phyloP scores from a whole-genome alignment of 371 early-diverging fungal species.

The Thermomucor indicae-seudaticae region DNA sequence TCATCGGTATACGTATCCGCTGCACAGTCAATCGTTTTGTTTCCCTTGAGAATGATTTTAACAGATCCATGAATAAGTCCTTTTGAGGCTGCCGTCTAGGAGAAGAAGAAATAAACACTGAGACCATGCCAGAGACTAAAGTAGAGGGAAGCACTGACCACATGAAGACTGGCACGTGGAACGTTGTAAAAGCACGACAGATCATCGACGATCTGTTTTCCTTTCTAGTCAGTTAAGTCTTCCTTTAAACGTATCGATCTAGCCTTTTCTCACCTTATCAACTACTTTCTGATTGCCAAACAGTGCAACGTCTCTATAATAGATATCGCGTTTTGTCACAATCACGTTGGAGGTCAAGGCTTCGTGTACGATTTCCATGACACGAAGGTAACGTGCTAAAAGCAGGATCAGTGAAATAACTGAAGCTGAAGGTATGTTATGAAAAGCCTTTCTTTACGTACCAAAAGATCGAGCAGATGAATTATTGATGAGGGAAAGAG shows the following conservation, averaged over 20 bases:
- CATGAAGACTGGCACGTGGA: constrained; percentile 32
- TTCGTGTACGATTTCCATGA: constrained; percentile 42
- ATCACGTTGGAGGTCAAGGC: constrained; percentile 25
- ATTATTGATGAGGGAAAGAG: no score
- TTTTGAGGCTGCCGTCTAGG: constrained; percentile 39
- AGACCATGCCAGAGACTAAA: background rate
- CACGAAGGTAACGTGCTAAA: constrained; percentile 33
- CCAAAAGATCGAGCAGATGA: constrained; percentile 4
- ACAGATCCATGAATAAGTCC: constrained; percentile 40
- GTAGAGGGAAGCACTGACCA: constrained; percentile 18
- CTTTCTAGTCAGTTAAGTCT: background rate
- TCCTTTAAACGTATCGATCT: background rate
- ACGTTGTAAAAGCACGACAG: constrained; percentile 32
- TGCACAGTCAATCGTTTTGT: constrained; percentile 27
- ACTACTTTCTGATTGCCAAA: constrained; percentile 32
- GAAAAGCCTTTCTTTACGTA: background rate
- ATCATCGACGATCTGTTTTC: constrained; percentile 33
- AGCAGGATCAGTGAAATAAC: background rate
- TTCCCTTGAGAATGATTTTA: constrained; percentile 26
- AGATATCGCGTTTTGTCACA: constrained; percentile 44
- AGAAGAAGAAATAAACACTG: background rate
- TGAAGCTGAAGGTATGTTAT: background rate
- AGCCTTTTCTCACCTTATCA: constrained; percentile 14
- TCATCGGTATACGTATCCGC: background rate
- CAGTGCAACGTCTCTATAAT: constrained; percentile 33